Evolutionary conservation across 2,329 filamentous ascomycete genomes (phyloP).

Genomic region (Sclerotinia subarctica): DNA sequence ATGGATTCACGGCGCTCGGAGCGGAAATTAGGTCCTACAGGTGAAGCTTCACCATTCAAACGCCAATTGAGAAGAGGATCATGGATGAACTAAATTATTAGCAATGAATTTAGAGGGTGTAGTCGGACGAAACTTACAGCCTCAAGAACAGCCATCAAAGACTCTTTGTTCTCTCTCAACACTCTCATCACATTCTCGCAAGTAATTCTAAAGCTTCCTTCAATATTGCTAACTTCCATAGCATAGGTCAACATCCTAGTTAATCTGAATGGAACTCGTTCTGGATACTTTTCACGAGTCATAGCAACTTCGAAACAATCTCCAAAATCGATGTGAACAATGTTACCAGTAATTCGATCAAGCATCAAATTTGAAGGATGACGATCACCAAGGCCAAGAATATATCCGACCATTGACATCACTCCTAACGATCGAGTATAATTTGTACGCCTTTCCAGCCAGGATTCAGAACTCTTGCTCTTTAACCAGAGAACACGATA

Average conservation of each 20-base stretch:
- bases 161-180: conserved; percentile 94
- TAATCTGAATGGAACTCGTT: conserved; percentile 94
- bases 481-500: conserved; percentile 99
- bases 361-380: conserved; percentile 98
- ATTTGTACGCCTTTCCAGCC: conserved; percentile 96
- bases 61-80: conserved; percentile 99
- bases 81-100: conserved; percentile 77
- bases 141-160: conserved; percentile 95
- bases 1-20: conserved; percentile 57
- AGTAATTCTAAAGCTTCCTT: conserved; percentile 96
- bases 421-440: conserved; percentile 96
- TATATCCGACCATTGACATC: conserved; percentile 99
- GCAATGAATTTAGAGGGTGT: conserved; percentile 5
- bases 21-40: conserved; percentile 63
- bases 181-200: conserved; percentile 99
- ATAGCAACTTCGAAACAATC: conserved; percentile 99
- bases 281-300: conserved; percentile 98
- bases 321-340: conserved; percentile 98
- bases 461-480: conserved; percentile 95
- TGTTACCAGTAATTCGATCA: conserved; percentile 91
- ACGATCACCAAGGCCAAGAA: conserved; percentile 90
- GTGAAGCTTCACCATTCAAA: conserved; percentile 62
- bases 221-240: conserved; percentile 99
- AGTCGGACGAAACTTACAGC: conserved; percentile 62
- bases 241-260: conserved; percentile 99